Base-by-base conservation (phyloP, 257 asterid species). In the Solanum gandarillasii region DNA sequence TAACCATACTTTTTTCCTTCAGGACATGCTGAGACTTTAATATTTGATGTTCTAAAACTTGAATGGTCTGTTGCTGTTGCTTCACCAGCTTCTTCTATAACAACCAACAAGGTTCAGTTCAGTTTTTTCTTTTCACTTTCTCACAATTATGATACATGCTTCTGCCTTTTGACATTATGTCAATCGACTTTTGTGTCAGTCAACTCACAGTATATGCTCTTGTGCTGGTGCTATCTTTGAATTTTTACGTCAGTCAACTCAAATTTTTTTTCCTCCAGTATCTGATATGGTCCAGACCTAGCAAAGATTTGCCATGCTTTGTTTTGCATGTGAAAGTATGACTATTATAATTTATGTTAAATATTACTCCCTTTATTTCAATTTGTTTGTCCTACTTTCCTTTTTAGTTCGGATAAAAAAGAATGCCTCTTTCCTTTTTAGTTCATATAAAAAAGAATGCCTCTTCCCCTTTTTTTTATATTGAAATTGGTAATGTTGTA, bases 51-150 rank as follows among this genome's bases (percentile, higher is more conserved):
- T 89, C 84, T 97, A 86, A 96, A 94, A 91, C 94, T 91, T 86
- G 98, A 96, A 91, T 97, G 99, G 99, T 95, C 99, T 86, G 89
- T 94, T 86, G 95, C 96, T 48, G 94, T 95, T 88, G 91, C 95
- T 87, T 93, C 98, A 72, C 95, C 95, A 43, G 89, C 94, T 81
- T 95, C 98, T 90, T 97, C 98, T 84, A 90, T 96, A 88, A 94
- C 98, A 76, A 92, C 94, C 83, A 95, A 91, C 93, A 97, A 97
- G 99, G 99, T 97, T 87, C 76, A 86, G 46, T 85, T 86, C 55
- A 35, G 13, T 58, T 88, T 89, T 88, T 14, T n/a, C 74, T 86
- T 12, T 85, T 86, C 83, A 62, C 83, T 68, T 20, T 9, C 5
- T 83, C 70, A 32, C 41, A 41, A 86, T 46, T 32, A 58, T 29